Conservation (phyloP, 2,329 filamentous ascomycete genomes). For the Emergomyces pasteurianus region DNA sequence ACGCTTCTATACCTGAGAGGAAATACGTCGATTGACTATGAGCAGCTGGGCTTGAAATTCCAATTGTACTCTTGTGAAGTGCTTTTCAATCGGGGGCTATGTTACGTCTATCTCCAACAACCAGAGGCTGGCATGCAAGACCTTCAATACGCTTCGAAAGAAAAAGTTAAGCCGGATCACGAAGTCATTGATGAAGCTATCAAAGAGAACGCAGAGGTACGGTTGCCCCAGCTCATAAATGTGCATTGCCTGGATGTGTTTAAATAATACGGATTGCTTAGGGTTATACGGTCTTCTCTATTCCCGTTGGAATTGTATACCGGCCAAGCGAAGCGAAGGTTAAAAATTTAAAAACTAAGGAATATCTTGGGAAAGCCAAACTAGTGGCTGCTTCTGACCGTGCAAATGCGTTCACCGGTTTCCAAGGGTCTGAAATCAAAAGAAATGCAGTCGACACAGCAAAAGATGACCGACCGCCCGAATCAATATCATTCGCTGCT, state of each 20-base stretch:
- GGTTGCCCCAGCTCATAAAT: constrained; percentile 12
- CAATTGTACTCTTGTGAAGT: constrained; percentile 97
- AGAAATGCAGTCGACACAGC: constrained; percentile 18
- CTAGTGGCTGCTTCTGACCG: constrained; percentile 80
- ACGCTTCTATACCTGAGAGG: constrained; percentile 87
- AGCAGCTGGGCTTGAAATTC: constrained; percentile 88
- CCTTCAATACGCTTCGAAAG: constrained; percentile 78
- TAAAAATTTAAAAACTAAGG: constrained; percentile 93
- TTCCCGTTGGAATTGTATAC: constrained; percentile 90
- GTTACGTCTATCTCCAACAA: constrained; percentile 94
- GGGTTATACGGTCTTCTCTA: constrained; percentile 98
- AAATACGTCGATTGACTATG: constrained; percentile 96
- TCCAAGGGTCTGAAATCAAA: constrained; percentile 67
- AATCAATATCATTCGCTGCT: constrained; percentile 82
- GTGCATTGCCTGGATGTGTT: background rate
- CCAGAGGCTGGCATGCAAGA: constrained; percentile 85
- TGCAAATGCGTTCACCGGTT: constrained; percentile 69
- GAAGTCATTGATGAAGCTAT: constrained; percentile 98
- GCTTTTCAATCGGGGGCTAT: constrained; percentile 90
- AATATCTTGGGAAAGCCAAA: constrained; percentile 93
- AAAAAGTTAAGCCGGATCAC: constrained; percentile 93
- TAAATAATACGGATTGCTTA: constrained; percentile 25
- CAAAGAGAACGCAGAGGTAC: constrained; percentile 80
- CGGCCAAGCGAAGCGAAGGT: constrained; percentile 95
- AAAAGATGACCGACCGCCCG: constrained; percentile 64